These are phyloP conservation scores for Cyclostephanos invisitatus DNA, from an alignment of 108 stramenopile species.

Conservation along the genomic window DNA sequence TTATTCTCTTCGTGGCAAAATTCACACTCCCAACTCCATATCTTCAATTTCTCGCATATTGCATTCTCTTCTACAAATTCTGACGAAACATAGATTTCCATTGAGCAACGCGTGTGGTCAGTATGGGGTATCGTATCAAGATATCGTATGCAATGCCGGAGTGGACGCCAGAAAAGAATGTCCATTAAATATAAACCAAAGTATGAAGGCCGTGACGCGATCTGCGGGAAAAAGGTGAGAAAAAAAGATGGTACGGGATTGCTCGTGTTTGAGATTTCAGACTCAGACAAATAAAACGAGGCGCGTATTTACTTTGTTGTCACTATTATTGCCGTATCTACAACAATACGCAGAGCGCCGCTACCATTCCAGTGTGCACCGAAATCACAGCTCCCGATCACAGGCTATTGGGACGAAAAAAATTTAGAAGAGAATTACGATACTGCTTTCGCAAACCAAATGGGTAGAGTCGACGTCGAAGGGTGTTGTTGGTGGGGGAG, in stretches of 20 bases:
- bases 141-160: constrained; percentile 17
- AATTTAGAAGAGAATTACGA: constrained; percentile 23
- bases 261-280: not conserved
- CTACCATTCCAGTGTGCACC: constrained; percentile 41
- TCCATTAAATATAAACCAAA: constrained; percentile 30
- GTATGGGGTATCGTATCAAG: constrained; percentile 37
- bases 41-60: too few relatives aligned
- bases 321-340: not conserved
- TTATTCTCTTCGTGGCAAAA: too few relatives aligned
- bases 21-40: too few relatives aligned
- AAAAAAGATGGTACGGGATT: not conserved
- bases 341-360: constrained; percentile 19
- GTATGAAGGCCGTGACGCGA: constrained; percentile 27
- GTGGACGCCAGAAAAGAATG: constrained; percentile 18
- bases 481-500: constrained; percentile 47
- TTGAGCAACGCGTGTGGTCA: constrained; percentile 39
- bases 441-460: constrained; percentile 25
- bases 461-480: constrained; percentile 45
- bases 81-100: constrained; percentile 6
- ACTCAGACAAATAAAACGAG: not conserved
- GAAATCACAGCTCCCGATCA: constrained; percentile 24
- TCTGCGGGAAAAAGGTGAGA: constrained; percentile 15
- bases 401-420: constrained; percentile 47
- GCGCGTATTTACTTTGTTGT: not conserved
- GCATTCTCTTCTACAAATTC: too few relatives aligned